These are phyloP conservation scores for Adansonia digitata DNA, from an alignment of 345 rosid species.

Conservation along the genomic window DNA sequence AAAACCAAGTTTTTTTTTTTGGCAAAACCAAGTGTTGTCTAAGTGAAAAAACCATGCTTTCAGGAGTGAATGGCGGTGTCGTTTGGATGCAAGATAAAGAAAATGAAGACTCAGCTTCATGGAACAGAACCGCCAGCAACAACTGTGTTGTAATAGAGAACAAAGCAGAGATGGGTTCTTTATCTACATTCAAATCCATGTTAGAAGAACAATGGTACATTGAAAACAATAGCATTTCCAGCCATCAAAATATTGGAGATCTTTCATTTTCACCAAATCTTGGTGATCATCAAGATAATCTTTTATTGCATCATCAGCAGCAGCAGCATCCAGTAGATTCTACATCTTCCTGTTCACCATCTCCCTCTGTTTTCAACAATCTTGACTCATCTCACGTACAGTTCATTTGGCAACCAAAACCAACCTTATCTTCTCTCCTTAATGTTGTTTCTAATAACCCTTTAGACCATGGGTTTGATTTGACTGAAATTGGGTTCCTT, in stretches of 20 bases:
- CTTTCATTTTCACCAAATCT: constrained; percentile 41
- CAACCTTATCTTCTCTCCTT: constrained; percentile 34
- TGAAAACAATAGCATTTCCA: constrained; percentile 21
- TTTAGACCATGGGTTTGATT: constrained; percentile 45
- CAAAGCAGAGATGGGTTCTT: constrained; percentile 41
- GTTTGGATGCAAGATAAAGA: constrained; percentile 37
- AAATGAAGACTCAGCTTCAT: constrained; percentile 28
- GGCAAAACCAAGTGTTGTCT: neutral
- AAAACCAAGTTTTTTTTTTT: neutral
- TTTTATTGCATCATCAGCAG: constrained; percentile 27
- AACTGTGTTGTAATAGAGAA: constrained; percentile 16
- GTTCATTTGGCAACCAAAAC: constrained; percentile 45
- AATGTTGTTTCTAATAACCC: constrained; percentile 43
- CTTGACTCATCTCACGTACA: constrained; percentile 56
- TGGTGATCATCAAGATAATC: constrained; percentile 36
- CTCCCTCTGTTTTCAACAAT: constrained; percentile 53
- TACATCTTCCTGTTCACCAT: constrained; percentile 51
- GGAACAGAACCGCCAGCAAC: constrained; percentile 16
- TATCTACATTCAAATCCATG: constrained; percentile 44
- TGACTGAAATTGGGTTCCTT: constrained; percentile 45
- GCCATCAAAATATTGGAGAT: constrained; percentile 33
- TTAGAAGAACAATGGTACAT: constrained; percentile 51
- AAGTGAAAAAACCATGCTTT: constrained; percentile 31
- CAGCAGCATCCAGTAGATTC: constrained; percentile 32
- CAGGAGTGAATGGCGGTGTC: constrained; percentile 25